Evolutionary conservation across 2,329 filamentous ascomycete species (phyloP), one percentile per base, ranked within the genome.

Genomic region (Aspergillus ruber): DNA sequence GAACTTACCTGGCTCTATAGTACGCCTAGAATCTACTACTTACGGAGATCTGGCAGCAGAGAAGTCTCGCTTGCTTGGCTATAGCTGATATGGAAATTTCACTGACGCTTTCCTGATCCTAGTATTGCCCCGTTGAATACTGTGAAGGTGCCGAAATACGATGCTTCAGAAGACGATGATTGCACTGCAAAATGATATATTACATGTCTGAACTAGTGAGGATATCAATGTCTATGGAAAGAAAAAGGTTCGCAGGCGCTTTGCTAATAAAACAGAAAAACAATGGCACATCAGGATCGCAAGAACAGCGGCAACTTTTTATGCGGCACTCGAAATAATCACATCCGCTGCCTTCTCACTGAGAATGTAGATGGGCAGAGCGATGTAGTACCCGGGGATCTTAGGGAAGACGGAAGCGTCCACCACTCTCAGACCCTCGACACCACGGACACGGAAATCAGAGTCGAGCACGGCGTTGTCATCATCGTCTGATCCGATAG

Each of bases 261-360:
- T 39, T 39, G 36, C 36, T 39, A 39, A 39, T 39, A 13, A 39
- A 39, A 39, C 36, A 39, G 9, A 18, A 13, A 10, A 20, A 29
- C 25, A 29, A 20, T 18, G 17, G 36, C 15, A 18, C 5, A 21
- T 20, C 17, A 39, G 15, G 17, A 39, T 17, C 17, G 8, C 17
- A 18, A 39, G 17, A 39, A 39, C 3, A 15, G 15, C 15, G 17
- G 10, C 18, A 39, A 15, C 12, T 20, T 39, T 27, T 18, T 42
- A 42, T 42, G 40, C 39, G 10, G 44, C 42, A 47, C 47, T 44
- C 5, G 47, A 50, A 41, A 71, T 52, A 47, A 83, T 81, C 3
- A 74, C 74, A 58, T 83, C 78, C 0, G 78, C 77, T 1, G 81
- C 81, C 69, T 83, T 84, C 69, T 84, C 79, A 7, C 74, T 74